Conservation (phyloP, 495 filamentous ascomycete genomes). For the Talaromyces stipitatus region DNA sequence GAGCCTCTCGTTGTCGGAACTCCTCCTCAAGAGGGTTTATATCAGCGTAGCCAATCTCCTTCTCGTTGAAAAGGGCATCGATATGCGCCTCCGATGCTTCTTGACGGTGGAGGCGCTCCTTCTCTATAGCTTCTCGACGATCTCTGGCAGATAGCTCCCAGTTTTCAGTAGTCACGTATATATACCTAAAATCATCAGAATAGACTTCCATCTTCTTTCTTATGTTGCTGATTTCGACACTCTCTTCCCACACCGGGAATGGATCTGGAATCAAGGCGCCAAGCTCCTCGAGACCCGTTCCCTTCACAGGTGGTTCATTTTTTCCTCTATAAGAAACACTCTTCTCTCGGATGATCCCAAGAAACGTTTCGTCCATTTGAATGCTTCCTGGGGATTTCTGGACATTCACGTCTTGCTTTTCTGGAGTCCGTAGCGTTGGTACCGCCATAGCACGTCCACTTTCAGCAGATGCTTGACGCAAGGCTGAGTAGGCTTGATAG, state of each 20-base stretch:
- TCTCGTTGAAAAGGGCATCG: constrained; percentile 49
- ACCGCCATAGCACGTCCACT: constrained; percentile 36
- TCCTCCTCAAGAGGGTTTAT: constrained; percentile 53
- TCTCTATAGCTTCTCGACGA: constrained; percentile 36
- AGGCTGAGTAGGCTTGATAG: constrained; percentile 39
- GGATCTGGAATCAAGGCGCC: constrained; percentile 28
- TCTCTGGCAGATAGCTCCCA: constrained; percentile 40
- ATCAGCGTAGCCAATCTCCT: constrained; percentile 55
- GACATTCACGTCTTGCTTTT: constrained; percentile 11
- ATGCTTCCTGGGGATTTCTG: constrained; percentile 12
- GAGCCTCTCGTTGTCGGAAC: constrained; percentile 48
- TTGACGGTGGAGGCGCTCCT: constrained; percentile 42
- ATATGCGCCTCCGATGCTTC: constrained; percentile 47
- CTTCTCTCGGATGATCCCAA: constrained; percentile 39
- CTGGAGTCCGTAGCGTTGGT: constrained; percentile 11
- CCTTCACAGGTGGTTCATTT: background rate
- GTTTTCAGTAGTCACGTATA: constrained; percentile 29
- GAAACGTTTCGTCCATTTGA: constrained; percentile 35
- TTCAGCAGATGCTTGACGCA: constrained; percentile 35
- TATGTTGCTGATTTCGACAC: constrained; percentile 26
- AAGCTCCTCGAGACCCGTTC: constrained; percentile 22
- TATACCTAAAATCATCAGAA: constrained; percentile 43
- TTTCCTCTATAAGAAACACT: constrained; percentile 29
- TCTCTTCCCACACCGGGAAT: constrained; percentile 26
- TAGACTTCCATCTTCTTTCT: constrained; percentile 24